Percentiles rank a stretch among this genome's conserved stretches.
Conservation (phyloP, 106 monocot genomes). For the Iris macrosiphon region DNA sequence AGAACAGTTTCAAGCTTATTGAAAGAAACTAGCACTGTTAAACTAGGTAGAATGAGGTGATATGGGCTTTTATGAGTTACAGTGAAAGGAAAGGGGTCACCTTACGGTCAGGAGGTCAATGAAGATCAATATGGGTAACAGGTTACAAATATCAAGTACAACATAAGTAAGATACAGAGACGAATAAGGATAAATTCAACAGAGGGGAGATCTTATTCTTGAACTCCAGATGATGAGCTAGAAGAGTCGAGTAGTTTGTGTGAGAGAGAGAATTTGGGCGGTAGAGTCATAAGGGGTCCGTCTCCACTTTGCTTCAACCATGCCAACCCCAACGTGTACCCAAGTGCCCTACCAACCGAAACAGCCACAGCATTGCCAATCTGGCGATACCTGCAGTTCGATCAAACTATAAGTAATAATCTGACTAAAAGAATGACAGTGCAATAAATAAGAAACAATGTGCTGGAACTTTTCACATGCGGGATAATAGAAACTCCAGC, state of each 20-base stretch:
- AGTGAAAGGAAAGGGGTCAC: too few relatives aligned
- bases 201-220: slow-evolving; percentile 1
- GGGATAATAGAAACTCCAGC: too few relatives aligned
- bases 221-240: slow-evolving; percentile 17
- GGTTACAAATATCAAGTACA: not conserved
- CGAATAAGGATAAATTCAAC: not conserved
- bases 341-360: slow-evolving; percentile 63
- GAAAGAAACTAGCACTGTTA: too few relatives aligned
- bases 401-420: too few relatives aligned
- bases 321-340: slow-evolving; percentile 63
- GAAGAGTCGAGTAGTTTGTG: slow-evolving; percentile 4
- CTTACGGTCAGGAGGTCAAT: not conserved
- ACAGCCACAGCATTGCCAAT: slow-evolving; percentile 92
- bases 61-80: too few relatives aligned
- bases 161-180: not conserved
- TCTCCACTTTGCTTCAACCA: slow-evolving; percentile 49
- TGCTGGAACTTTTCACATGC: too few relatives aligned
- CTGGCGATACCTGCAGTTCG: slow-evolving; percentile 83
- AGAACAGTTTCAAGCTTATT: too few relatives aligned
- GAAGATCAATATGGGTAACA: not conserved
- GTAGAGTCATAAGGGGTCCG: slow-evolving; percentile 59
- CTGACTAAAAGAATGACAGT: too few relatives aligned
- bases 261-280: slow-evolving; percentile 50
- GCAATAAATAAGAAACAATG: too few relatives aligned
- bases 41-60: too few relatives aligned